Evolutionary conservation across 805 yeast species (phyloP), one percentile per base, ranked within the genome.

Genomic region (Priceomyces melissophilus): DNA sequence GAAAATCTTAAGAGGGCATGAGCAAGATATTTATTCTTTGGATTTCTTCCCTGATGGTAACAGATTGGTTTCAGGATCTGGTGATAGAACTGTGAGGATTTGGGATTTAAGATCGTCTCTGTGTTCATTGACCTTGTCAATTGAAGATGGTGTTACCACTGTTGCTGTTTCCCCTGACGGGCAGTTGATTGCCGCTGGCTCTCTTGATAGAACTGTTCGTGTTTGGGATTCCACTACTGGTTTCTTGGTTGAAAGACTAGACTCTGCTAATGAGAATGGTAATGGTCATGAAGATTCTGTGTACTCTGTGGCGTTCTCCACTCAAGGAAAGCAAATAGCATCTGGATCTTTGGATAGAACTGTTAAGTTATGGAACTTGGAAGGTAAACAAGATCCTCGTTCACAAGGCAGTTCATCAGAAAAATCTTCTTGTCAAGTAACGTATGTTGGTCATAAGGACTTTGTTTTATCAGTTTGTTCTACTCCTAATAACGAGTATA

Each of bases 81-180:
- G 99, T 43, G 99, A 91, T 67, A 80, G 96, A 55, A 88, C 96
- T 12, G 97, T 91, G 28, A 79, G 96, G 61, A 84, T 93, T 57
- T 91, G 99, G 99, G 96, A 91, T 64, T 77, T 90, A 59, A 80
- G 86, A 53, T 78, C 88, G 30, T 93, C 96, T 16, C 89, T 87
- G 67, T 87, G 96, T 62, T 81, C 89, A 15, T 74, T 89, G 57
- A 89, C 96, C 35, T 73, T 91, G 50, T 79, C 89, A 12, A 90
- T 91, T 54, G 97, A 91, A 66, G 98, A 91, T 62, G 99, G 99
- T 53, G 98, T 91, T 40, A 91, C 99, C 41, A 91, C 99, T 0
- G 97, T 91, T 35, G 96, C 97, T 14, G 91, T 91, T 32, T 87
- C 96, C 7, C 97, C 97, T 37, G 95, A 91, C 63, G 96, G 97